Conservation (phyloP, 176 grass and related monocot species). For the barley (Hordeum vulgare) region DNA sequence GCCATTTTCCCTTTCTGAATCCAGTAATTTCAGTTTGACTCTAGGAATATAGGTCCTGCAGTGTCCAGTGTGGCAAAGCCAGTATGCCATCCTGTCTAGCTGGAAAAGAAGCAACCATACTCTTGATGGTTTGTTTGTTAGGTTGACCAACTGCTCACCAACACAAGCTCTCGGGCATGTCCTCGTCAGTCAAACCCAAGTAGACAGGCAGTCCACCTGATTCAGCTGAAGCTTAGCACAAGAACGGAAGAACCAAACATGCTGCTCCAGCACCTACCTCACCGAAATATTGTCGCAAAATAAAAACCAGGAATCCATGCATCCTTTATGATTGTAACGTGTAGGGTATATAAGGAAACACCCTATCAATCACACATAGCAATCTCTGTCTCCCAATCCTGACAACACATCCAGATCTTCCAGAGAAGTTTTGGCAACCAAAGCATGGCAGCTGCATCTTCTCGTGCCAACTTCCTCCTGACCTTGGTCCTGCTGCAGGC, state of each 20-base stretch:
- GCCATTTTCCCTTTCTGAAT: too few relatives aligned
- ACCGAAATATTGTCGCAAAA: not conserved
- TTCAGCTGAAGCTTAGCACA: not conserved
- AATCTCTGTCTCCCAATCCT: not conserved
- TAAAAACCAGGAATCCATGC: not conserved
- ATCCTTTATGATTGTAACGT: too few relatives aligned
- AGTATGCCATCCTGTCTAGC: not conserved
- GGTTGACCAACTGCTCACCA: conserved; percentile 40
- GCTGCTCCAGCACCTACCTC: not conserved
- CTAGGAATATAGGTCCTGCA: too few relatives aligned
- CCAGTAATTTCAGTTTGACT: too few relatives aligned
- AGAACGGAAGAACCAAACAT: not conserved
- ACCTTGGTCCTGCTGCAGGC: not conserved
- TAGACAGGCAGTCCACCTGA: not conserved
- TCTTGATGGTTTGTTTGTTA: conserved; percentile 22
- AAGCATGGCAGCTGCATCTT: not conserved
- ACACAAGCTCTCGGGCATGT: not conserved
- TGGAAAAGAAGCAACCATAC: not conserved
- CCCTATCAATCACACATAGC: not conserved
- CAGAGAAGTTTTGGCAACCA: not conserved
- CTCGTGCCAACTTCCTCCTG: not conserved
- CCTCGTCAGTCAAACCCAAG: not conserved
- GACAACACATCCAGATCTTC: not conserved
- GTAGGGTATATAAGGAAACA: too few relatives aligned
- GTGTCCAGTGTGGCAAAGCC: too few relatives aligned